Evolutionary conservation across 1,284 basidiomycete species (phyloP), one percentile per base, ranked within the genome.

Genomic region (Vanrija sp.): DNA sequence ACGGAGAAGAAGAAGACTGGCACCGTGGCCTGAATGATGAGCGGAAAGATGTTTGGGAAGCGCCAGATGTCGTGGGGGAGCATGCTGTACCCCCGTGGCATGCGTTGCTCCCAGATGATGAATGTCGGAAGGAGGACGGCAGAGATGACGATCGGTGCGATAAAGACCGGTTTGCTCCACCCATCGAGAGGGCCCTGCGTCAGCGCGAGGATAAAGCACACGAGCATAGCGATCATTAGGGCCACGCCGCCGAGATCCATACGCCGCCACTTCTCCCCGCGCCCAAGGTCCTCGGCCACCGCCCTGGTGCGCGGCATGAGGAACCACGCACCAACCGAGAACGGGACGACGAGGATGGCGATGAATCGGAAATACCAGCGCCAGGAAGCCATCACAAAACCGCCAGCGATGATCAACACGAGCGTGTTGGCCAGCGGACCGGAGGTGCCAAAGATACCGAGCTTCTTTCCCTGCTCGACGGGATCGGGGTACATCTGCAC

Each of bases 191-290:
- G 62, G 34, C 70, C 68, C 55, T 73, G 72, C 12, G 74, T 76
- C 63, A 76, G 70, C n/a, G 62, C 69, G 52, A 74, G 67, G 57
- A 76, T 73, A 65, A 76, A 74, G 38, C 73, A 65, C 43, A 71
- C 57, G 43, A 76, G 64, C 34, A 62, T 51, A 8, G 65, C 66
- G 40, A 74, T 52, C 42, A 76, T 61, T 49, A 71, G 58, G 38
- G 52, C 23, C 12, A 74, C 73, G 34, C 74, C 74, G 49, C 64
- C 65, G 14, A 76, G 61, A 55, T 76, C 74, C 71, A 74, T 73
- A 29, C 73, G 66, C 60, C 74, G 74, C 54, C 64, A 61, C 59
- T 74, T 76, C 28, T 69, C 71, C 6, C 57, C 50, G 7, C 65
- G 65, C 7, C 65, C 63, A 5, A 74, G 62, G 43, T 69, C 62